Base-by-base conservation (phyloP, 192 early-diverging fungal species). In the Chytriomyces sp. region DNA sequence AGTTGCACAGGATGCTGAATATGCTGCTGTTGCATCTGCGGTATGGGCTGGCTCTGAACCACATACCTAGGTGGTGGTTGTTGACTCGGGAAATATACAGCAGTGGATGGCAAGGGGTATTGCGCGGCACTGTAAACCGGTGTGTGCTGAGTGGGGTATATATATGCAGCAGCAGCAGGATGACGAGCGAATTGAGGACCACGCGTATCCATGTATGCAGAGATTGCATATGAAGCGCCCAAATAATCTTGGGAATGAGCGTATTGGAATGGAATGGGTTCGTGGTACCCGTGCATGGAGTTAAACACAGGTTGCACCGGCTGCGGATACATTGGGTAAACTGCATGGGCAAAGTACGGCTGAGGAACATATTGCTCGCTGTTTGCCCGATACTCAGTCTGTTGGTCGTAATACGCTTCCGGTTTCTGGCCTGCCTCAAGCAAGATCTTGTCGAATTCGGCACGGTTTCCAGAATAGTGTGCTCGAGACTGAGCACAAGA, bases 401-500 rank as follows among this genome's bases (percentile, higher is more conserved):
- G 26, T 64, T 23, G 64, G 1, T 13, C 13, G 44, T 50, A 23
- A n/a, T 72, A 13, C 64, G 26, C 47, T 23, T 64, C 44, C 9
- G 64, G 64, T 48, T 65, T 48, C 26, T 26, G 50, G 10, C 76
- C 76, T 44, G 66, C 65, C 6, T 59, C 67, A 7, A 77, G n/a
- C 48, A 76, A 68, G 6, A 84, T 67, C 11, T 53, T 48, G 50
- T 93, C 91, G 53, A 91, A 67, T 0, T 77, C 75, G 3, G 85
- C 75, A 60, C 88, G 85, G 28, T 88, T 82, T 49, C 90, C 91
- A 4, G 86, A 79, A 69, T 91, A 97, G 69, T 91, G 92, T 72
- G 95, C 96, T 11, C 94, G 90, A 16, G 92, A 92, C 83, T 97
- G 96, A 18, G 91, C 91, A 2, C 84, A 87, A 0, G 94, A 93